Conservation (phyloP, 2,329 filamentous ascomycete genomes). For the Rhynchosporium secalis region DNA sequence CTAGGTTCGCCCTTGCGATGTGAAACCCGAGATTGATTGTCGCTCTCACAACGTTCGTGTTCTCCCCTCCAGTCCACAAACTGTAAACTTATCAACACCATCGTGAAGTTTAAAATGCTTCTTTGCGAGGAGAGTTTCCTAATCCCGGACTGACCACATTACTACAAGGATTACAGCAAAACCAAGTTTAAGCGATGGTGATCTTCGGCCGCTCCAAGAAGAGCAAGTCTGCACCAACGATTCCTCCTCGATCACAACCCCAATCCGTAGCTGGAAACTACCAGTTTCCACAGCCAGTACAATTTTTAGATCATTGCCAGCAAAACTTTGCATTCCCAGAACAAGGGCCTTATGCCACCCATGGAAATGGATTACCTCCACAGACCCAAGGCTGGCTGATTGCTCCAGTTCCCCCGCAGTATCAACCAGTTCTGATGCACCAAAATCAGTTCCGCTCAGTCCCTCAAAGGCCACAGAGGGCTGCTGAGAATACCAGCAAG, state of each 20-base stretch:
- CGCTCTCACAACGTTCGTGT: background rate
- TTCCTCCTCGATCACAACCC: constrained; percentile 15
- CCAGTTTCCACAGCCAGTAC: constrained; percentile 15
- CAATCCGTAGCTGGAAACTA: constrained; percentile 10
- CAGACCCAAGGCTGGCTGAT: constrained; percentile 29
- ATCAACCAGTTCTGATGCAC: constrained; percentile 29
- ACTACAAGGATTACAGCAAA: constrained; percentile 21
- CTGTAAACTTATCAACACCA: constrained; percentile 2
- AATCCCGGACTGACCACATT: constrained; percentile 10
- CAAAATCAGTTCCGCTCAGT: constrained; percentile 26
- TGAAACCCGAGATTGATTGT: constrained; percentile 18
- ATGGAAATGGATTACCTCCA: constrained; percentile 15
- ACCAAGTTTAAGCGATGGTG: constrained; percentile 28
- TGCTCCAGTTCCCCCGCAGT: constrained; percentile 24
- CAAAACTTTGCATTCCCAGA: constrained; percentile 22
- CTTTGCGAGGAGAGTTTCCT: constrained; percentile 11
- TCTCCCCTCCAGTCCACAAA: background rate
- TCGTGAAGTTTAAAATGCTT: background rate
- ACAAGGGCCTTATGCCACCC: constrained; percentile 21
- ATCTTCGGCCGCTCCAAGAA: constrained; percentile 38
- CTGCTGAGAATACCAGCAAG: constrained; percentile 26
- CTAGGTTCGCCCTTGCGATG: constrained; percentile 12
- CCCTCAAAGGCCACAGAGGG: constrained; percentile 24
- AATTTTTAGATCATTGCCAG: constrained; percentile 18
- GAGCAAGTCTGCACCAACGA: constrained; percentile 21